phyloP scores from a whole-genome alignment of 2,329 filamentous ascomycete species.

The Fusarium mundagurra region DNA sequence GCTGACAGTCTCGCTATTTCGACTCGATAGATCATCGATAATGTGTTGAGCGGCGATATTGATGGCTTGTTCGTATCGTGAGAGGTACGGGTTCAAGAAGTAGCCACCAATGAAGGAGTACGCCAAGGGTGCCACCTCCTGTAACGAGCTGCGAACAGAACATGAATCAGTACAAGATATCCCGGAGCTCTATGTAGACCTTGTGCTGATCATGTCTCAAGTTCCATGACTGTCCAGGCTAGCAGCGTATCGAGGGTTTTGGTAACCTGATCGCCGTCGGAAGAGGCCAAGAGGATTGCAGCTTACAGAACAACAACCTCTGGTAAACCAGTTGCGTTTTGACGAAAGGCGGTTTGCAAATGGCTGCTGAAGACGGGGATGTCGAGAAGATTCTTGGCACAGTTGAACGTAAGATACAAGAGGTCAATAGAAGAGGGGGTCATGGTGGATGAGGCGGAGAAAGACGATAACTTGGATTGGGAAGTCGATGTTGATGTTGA shows the following conservation, averaged over 20 bases:
- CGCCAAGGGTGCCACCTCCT: conserved; percentile 88
- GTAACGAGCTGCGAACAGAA: conserved; percentile 70
- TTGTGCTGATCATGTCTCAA: neutral
- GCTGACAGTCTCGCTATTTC: conserved; percentile 3
- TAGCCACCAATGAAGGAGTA: conserved; percentile 87
- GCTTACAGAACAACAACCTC: conserved; percentile 68
- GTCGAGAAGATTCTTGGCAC: conserved; percentile 77
- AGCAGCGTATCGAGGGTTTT: conserved; percentile 3
- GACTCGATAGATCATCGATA: conserved; percentile 14
- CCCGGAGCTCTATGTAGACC: neutral
- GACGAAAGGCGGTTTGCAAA: conserved; percentile 68
- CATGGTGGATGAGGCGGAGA: conserved; percentile 40
- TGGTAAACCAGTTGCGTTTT: conserved; percentile 59
- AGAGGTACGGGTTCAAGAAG: conserved; percentile 79
- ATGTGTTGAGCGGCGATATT: conserved; percentile 63
- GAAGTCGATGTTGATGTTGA: conserved; percentile 5
- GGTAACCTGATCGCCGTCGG: conserved; percentile 5
- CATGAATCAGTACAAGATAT: conserved; percentile 36
- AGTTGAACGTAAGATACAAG: conserved; percentile 91
- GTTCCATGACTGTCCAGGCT: conserved; percentile 15
- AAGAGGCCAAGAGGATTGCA: conserved; percentile 25
- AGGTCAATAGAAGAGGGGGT: conserved; percentile 67
- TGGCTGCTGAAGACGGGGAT: conserved; percentile 75
- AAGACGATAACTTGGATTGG: neutral
- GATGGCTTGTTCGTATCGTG: conserved; percentile 75